Evolutionary conservation across 257 asterid genomes (phyloP).

Genomic region (Lycium barbarum): DNA sequence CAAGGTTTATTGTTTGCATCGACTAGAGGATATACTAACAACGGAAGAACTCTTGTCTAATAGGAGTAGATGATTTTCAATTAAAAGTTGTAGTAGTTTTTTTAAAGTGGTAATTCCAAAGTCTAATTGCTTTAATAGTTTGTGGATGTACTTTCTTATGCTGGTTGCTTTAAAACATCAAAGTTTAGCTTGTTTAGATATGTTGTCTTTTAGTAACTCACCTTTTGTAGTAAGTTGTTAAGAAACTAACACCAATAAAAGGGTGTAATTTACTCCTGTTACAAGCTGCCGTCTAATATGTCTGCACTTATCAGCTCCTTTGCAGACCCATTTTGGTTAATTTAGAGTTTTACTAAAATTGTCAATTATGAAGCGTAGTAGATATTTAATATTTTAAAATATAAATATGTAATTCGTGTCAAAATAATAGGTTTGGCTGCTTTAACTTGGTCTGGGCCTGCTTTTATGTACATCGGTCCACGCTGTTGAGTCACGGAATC

Average conservation of each 20-base stretch:
- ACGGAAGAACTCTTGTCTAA: not conserved
- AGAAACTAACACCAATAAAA: not conserved
- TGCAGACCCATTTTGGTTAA: not conserved
- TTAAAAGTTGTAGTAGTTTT: not conserved
- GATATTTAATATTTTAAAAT: not conserved
- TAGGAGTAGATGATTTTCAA: not conserved
- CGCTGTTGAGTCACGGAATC: conserved; percentile 2
- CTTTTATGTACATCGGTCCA: not conserved
- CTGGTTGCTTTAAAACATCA: not conserved
- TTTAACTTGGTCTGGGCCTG: not conserved
- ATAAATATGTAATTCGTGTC: not conserved
- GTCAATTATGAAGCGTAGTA: not conserved
- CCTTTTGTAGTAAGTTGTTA: too few relatives aligned
- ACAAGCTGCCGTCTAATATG: not conserved
- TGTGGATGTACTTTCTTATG: not conserved
- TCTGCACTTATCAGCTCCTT: not conserved
- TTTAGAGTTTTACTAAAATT: not conserved
- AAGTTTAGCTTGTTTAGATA: not conserved
- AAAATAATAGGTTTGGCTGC: not conserved
- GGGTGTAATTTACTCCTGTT: not conserved
- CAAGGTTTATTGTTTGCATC: not conserved
- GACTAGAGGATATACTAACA: not conserved
- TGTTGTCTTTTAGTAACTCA: not conserved
- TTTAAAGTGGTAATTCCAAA: not conserved
- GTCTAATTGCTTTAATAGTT: not conserved